These are phyloP conservation scores for Saccharomyces hybrid DNA, from an alignment of 1,139 yeast genomes.

Conservation along the genomic window DNA sequence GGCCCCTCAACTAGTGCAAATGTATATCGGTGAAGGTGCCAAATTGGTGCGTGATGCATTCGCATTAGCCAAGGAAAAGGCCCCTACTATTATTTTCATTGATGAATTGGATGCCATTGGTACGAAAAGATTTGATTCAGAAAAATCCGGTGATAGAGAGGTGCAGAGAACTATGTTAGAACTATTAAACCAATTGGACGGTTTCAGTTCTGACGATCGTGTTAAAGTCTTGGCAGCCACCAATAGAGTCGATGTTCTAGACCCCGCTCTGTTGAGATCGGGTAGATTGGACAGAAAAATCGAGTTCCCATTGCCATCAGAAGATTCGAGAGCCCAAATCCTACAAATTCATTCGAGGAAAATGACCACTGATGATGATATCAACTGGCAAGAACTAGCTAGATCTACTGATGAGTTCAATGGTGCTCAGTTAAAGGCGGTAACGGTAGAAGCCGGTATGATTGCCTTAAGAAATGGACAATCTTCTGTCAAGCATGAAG, in stretches of 20 bases:
- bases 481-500: conserved; percentile 88
- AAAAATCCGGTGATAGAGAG: conserved; percentile 96
- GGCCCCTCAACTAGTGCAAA: conserved; percentile 96
- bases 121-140: conserved; percentile 95
- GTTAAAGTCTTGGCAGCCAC: conserved; percentile 98
- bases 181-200: conserved; percentile 91
- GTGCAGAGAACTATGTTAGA: conserved; percentile 99
- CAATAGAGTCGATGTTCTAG: conserved; percentile 93
- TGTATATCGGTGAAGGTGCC: conserved; percentile 99
- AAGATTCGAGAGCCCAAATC: conserved; percentile 94
- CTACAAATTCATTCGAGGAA: conserved; percentile 95
- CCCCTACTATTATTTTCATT: conserved; percentile 94
- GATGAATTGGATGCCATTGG: conserved; percentile 99
- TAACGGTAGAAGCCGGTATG: conserved; percentile 99
- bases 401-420: conserved; percentile 97
- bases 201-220: conserved; percentile 95
- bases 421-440: conserved; percentile 98
- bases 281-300: conserved; percentile 97
- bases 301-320: conserved; percentile 95
- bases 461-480: conserved; percentile 96
- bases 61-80: conserved; percentile 96
- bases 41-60: conserved; percentile 96
- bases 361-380: conserved; percentile 87
- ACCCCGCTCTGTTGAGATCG: conserved; percentile 92
- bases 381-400: conserved; percentile 97